Conservation (phyloP, 441 rosid genomes). For the Daphne laureola region DNA sequence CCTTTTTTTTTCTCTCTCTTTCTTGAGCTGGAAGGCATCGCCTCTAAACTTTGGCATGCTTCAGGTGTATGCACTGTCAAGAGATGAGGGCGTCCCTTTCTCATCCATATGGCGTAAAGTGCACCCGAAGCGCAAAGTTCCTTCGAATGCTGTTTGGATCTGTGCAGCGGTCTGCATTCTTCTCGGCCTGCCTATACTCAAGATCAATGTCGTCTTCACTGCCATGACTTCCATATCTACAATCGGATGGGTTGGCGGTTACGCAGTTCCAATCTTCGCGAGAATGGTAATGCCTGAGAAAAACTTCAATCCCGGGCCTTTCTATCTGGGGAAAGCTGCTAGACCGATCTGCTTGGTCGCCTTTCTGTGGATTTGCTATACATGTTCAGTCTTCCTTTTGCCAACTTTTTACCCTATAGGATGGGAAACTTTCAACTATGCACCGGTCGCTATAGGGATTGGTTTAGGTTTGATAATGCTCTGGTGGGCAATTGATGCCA, state of each 20-base stretch:
- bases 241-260: conserved; percentile 62
- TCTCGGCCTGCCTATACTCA: conserved; percentile 50
- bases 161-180: conserved; percentile 44
- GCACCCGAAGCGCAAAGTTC: conserved; percentile 49
- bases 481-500: conserved; percentile 51
- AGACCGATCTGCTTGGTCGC: conserved; percentile 45
- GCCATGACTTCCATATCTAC: conserved; percentile 52
- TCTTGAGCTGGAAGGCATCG: too few species aligned
- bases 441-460: conserved; percentile 45
- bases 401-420: conserved; percentile 44
- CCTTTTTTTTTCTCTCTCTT: too few species aligned
- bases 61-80: conserved; percentile 53
- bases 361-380: conserved; percentile 53
- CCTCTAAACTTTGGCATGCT: background rate
- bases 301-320: conserved; percentile 47
- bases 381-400: conserved; percentile 44
- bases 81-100: conserved; percentile 49
- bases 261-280: conserved; percentile 46
- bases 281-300: conserved; percentile 45
- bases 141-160: conserved; percentile 54
- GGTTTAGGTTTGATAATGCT: conserved; percentile 35
- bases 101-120: conserved; percentile 43
- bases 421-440: conserved; percentile 47
- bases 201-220: conserved; percentile 43
- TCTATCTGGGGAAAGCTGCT: conserved; percentile 44